phyloP scores from a whole-genome alignment of 2,329 filamentous ascomycete genomes.

The Arthrobotrys sinensis region DNA sequence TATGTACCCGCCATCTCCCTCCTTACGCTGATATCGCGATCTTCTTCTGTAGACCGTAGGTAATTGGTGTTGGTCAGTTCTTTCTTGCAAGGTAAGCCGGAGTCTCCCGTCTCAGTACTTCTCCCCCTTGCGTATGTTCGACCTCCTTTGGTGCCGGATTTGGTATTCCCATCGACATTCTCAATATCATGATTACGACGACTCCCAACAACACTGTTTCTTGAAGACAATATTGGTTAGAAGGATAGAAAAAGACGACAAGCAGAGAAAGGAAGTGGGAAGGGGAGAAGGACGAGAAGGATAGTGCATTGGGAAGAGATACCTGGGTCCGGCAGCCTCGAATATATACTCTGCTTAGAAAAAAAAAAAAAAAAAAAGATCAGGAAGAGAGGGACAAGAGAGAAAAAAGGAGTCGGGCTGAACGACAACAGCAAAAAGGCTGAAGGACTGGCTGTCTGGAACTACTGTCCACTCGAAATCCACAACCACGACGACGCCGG shows the following conservation, averaged over 20 bases:
- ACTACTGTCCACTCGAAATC: not conserved
- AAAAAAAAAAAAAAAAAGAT: not conserved
- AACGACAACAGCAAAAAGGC: not conserved
- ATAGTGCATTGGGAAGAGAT: not conserved
- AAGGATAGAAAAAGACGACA: not conserved
- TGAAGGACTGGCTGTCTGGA: conserved; percentile 3
- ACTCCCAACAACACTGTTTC: conserved; percentile 23
- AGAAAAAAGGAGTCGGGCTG: not conserved
- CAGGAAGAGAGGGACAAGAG: not conserved
- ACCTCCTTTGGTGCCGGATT: conserved; percentile 16
- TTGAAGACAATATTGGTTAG: conserved; percentile 6
- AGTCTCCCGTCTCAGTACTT: conserved; percentile 2
- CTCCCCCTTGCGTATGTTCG: conserved; percentile 10
- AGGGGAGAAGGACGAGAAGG: not conserved
- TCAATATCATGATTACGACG: conserved; percentile 9
- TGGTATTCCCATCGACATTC: conserved; percentile 10
- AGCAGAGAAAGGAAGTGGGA: not conserved
- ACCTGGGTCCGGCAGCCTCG: not conserved
- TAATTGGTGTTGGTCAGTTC: conserved; percentile 59
- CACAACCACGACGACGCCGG: not conserved
- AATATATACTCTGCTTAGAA: not conserved
- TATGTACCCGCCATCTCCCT: conserved; percentile 59
- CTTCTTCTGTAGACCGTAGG: conserved; percentile 57
- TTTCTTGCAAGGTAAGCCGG: conserved; percentile 57
- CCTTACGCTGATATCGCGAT: conserved; percentile 54